Conservation (phyloP, 2,329 filamentous ascomycete genomes). For the Colletotrichum cordylinicola region DNA sequence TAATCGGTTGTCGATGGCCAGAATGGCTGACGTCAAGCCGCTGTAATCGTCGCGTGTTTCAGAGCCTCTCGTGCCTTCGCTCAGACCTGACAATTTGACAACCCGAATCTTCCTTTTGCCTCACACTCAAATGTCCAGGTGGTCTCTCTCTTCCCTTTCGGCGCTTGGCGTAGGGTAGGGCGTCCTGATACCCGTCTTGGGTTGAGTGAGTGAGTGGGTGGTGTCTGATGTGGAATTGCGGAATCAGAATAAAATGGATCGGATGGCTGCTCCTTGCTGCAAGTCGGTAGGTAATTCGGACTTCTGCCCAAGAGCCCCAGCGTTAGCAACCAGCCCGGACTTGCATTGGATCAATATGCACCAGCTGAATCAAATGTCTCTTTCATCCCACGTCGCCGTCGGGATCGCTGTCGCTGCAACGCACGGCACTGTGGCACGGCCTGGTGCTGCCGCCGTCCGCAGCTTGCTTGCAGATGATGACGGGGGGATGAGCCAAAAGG, state of each 20-base stretch:
- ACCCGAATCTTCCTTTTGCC: not conserved
- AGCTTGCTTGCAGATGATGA: not conserved
- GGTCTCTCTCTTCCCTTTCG: not conserved
- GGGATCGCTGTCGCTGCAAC: not conserved
- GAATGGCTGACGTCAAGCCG: conserved; percentile 9
- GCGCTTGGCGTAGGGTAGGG: not conserved
- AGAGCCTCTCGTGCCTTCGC: conserved; percentile 1
- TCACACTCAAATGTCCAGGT: not conserved
- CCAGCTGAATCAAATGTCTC: not conserved
- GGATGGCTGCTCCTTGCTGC: not conserved
- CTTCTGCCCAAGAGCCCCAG: not conserved
- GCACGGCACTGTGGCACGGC: conserved; percentile 4
- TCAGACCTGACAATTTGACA: not conserved
- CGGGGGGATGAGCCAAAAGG: not conserved
- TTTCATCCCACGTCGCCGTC: conserved; percentile 10
- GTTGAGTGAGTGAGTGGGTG: not conserved
- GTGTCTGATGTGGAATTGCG: not conserved
- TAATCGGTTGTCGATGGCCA: not conserved
- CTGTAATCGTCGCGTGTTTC: conserved; percentile 11
- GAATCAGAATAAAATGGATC: not conserved
- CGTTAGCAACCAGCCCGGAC: not conserved
- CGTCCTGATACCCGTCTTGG: not conserved
- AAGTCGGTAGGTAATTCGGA: not conserved
- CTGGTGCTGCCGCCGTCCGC: not conserved
- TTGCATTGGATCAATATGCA: not conserved